Conservation (phyloP, 441 rosid species). For the Sinapis alba region DNA sequence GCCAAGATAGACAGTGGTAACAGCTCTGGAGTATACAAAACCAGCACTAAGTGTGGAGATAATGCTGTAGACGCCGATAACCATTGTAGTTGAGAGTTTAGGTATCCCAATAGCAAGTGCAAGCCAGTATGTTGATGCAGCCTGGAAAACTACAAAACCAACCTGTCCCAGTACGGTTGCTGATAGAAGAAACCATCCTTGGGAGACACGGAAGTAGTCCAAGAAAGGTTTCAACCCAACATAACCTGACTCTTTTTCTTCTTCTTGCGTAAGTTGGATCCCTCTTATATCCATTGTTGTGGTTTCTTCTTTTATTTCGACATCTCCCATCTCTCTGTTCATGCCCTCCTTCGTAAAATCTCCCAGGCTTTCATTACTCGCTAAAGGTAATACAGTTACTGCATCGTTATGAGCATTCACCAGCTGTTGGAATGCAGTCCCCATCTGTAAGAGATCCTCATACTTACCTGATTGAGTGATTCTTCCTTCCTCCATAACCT, state of each 20-base stretch:
- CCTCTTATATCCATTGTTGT: constrained; percentile 41
- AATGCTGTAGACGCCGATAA: constrained; percentile 73
- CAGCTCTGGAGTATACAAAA: constrained; percentile 59
- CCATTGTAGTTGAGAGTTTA: constrained; percentile 40
- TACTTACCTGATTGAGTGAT: constrained; percentile 74
- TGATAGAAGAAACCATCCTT: constrained; percentile 48
- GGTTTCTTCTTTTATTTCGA: constrained; percentile 44
- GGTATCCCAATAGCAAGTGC: constrained; percentile 74
- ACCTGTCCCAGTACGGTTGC: constrained; percentile 44
- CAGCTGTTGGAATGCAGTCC: constrained; percentile 74
- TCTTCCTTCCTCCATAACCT: constrained; percentile 82
- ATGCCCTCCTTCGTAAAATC: constrained; percentile 30
- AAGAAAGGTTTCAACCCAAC: constrained; percentile 73
- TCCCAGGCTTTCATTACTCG: constrained; percentile 33
- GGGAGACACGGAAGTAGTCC: constrained; percentile 66
- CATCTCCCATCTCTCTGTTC: constrained; percentile 10
- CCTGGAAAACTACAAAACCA: constrained; percentile 67
- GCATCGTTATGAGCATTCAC: constrained; percentile 86
- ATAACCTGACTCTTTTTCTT: constrained; percentile 69
- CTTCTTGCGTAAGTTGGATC: constrained; percentile 77
- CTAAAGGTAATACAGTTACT: constrained; percentile 47
- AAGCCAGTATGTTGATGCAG: constrained; percentile 88
- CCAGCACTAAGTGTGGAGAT: constrained; percentile 62
- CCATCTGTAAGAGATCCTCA: constrained; percentile 62
- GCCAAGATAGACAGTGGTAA: constrained; percentile 58